Conservation (phyloP, 768 basidiomycete species). For the Phylloporus scabripes region DNA sequence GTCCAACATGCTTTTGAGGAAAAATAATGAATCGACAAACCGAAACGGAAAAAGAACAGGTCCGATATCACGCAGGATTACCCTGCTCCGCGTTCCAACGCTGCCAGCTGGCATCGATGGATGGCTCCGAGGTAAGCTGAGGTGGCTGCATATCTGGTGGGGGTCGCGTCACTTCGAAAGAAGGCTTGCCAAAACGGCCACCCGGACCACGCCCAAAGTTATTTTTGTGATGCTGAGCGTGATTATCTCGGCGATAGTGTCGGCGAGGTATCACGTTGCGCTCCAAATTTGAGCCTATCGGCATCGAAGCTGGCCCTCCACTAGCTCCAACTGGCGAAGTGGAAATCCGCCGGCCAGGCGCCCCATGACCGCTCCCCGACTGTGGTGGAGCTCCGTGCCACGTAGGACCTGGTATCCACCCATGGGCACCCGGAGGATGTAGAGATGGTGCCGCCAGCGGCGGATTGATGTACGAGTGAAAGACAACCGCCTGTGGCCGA, state of each 20-base stretch:
- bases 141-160: slow-evolving; percentile 14
- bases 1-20: neutral
- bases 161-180: slow-evolving; percentile 16
- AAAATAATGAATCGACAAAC: slow-evolving; percentile 10
- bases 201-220: slow-evolving; percentile 16
- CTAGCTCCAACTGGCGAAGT: slow-evolving; percentile 13
- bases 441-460: slow-evolving; percentile 15
- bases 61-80: slow-evolving; percentile 3
- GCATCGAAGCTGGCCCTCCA: slow-evolving; percentile 11
- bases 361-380: slow-evolving; percentile 11
- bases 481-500: slow-evolving; percentile 28
- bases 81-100: slow-evolving; percentile 12
- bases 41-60: neutral
- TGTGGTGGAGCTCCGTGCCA: slow-evolving; percentile 21
- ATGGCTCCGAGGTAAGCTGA: slow-evolving; percentile 10
- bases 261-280: slow-evolving; percentile 25
- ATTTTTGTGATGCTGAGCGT: slow-evolving; percentile 25
- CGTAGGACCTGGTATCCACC: slow-evolving; percentile 25
- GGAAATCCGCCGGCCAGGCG: slow-evolving; percentile 13
- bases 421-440: slow-evolving; percentile 16
- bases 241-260: slow-evolving; percentile 29
- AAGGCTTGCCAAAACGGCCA: slow-evolving; percentile 17
- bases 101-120: slow-evolving; percentile 18
- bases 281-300: slow-evolving; percentile 17
- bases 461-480: slow-evolving; percentile 27